phyloP scores from a whole-genome alignment of 148 eudicot genomes.

The Polygonum maritimum region DNA sequence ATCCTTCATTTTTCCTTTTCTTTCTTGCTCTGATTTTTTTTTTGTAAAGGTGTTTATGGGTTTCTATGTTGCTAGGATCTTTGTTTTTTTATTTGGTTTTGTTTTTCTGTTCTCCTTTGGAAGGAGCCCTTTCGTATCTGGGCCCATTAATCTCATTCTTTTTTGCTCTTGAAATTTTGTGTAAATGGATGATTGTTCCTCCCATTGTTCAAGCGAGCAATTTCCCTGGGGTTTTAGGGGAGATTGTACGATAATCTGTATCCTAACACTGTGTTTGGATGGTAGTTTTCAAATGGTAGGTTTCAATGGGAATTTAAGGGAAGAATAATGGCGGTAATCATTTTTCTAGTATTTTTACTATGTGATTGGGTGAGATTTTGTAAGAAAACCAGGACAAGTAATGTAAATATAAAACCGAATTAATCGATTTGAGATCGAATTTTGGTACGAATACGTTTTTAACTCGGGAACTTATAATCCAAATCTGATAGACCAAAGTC shows the following conservation, averaged over 20 bases:
- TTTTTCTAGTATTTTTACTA: too few species aligned
- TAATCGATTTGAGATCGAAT: too few species aligned
- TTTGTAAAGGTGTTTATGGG: constrained; percentile 42
- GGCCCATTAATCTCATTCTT: constrained; percentile 48
- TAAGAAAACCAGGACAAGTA: too few species aligned
- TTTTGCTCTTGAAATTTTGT: constrained; percentile 44
- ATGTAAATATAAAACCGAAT: too few species aligned
- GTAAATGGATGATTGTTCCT: constrained; percentile 62
- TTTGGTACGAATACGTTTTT: too few species aligned
- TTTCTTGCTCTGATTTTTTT: neutral
- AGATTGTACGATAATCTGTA: neutral
- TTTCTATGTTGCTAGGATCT: constrained; percentile 12
- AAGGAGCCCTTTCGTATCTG: constrained; percentile 35
- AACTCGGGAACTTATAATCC: too few species aligned
- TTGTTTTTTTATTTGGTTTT: constrained; percentile 9
- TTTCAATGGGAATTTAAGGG: too few species aligned
- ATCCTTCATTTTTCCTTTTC: neutral
- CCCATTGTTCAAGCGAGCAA: constrained; percentile 67
- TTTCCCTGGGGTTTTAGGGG: constrained; percentile 15
- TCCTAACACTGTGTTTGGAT: neutral
- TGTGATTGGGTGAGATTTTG: too few species aligned
- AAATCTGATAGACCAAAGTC: too few species aligned
- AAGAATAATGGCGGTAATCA: too few species aligned
- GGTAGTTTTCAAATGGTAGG: too few species aligned
- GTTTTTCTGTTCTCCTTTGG: constrained; percentile 12